Percentiles rank a stretch among this genome's conserved stretches.
Conservation (phyloP, 306 rosid genomes). For the Crotalaria pallida region DNA sequence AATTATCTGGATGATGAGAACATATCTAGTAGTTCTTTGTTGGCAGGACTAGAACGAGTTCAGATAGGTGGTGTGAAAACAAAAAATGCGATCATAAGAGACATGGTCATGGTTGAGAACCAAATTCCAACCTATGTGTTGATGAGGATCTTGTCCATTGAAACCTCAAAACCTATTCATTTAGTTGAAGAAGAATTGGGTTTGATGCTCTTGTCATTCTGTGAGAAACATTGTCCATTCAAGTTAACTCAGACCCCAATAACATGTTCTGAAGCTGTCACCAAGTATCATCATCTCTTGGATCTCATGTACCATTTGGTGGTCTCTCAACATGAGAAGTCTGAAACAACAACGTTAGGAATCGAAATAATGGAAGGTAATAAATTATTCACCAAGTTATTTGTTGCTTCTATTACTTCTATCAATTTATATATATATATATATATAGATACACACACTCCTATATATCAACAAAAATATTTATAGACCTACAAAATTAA, state of each 20-base stretch:
- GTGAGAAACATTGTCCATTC: constrained; percentile 5
- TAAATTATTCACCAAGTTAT: too few species aligned
- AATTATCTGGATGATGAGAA: neutral
- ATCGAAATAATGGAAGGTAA: too few species aligned
- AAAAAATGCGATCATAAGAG: constrained; percentile 14
- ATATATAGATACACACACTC: too few species aligned
- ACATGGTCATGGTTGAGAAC: constrained; percentile 26
- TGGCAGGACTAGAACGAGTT: neutral
- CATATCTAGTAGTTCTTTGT: neutral
- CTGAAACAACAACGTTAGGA: neutral
- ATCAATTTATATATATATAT: too few species aligned
- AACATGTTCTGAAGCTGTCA: neutral
- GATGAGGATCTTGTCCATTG: neutral
- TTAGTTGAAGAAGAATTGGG: neutral
- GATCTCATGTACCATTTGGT: constrained; percentile 20
- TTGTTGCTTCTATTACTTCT: too few species aligned
- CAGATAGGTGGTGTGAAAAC: neutral
- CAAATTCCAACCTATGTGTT: constrained; percentile 20
- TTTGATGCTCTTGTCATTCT: constrained; percentile 18
- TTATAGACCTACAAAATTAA: too few species aligned
- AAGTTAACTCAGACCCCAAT: neutral
- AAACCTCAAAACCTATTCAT: neutral
- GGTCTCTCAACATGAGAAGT: neutral
- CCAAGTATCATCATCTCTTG: constrained; percentile 16
- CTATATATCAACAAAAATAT: too few species aligned